Evolutionary conservation across 331 rosid genomes (phyloP), one percentile per base, ranked within the genome.

Genomic region (Quercus phellos): DNA sequence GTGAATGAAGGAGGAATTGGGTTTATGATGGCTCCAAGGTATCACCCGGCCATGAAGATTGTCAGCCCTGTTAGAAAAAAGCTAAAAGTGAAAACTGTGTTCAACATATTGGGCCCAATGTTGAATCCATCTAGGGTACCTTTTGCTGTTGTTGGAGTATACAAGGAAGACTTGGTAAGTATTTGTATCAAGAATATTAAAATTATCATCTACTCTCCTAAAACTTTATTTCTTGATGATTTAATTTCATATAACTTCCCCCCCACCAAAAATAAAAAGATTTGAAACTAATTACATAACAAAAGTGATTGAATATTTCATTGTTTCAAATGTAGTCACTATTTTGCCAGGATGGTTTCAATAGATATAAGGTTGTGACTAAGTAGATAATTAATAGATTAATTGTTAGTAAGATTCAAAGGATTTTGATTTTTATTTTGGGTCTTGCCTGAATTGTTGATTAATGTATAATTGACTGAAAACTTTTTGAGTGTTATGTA

Each of bases 101-200:
- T 95, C 81, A 95, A 95, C 70, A 81, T 93, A 75, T 84, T 95
- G 90, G 98, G 99, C 73, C 98, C 99, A 19, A 70, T 93, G 97
- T 85, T 95, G 82, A 95, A 95, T 87, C 99, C 99, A 56, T 96
- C 98, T 5, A 80, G 83, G 73, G 97, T 91, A 19, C 85, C 93
- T 55, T 95, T 63, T 71, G 98, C 98, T 18, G 99, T 95, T 83
- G 99, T 95, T 55, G 99, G 99, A 18, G 99, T 95, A 51, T 95
- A 90, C 81, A 35, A 82, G 1, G 96, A 93, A 78, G 92, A 91
- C 74, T 82, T 95, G 85, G 99, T 95, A 82, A 86, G 91, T 58
- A 73, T 69, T 56, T 67, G 67, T 26, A 76, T 55, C 7, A 24
- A 79, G 50, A 73, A 71, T 74, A 34, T 14, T 26, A 50, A 11